Evolutionary conservation across 371 early-diverging fungal species (phyloP).

Genomic region (Mucor indicus): DNA sequence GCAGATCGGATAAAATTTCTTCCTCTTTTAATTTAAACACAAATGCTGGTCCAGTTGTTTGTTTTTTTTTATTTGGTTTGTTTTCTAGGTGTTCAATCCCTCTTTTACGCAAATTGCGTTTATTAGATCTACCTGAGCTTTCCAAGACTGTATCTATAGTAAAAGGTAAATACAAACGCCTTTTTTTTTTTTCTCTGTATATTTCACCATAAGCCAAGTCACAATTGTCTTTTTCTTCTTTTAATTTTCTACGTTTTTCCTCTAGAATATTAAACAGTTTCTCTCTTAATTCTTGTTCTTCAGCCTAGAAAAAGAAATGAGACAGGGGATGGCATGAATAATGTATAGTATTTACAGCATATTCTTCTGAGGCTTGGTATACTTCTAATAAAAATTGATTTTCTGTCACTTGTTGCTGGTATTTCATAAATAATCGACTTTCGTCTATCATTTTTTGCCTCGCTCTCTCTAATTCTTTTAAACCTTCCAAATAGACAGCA

Average conservation of each 20-base stretch:
- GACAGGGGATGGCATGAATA: too few species aligned
- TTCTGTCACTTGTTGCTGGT: constrained; percentile 67
- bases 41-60: constrained; percentile 37
- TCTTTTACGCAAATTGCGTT: constrained; percentile 42
- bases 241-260: constrained; percentile 70
- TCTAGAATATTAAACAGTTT: constrained; percentile 73
- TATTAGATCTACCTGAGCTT: constrained; percentile 31
- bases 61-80: constrained; percentile 42
- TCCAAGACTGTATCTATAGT: constrained; percentile 37
- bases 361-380: constrained; percentile 56
- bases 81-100: constrained; percentile 35
- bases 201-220: constrained; percentile 68
- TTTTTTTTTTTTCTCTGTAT: too few species aligned
- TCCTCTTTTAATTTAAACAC: constrained; percentile 42
- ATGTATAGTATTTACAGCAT: constrained; percentile 38
- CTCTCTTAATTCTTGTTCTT: constrained; percentile 69
- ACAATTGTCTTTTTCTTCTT: constrained; percentile 83
- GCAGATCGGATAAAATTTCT: constrained; percentile 35
- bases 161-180: too few species aligned
- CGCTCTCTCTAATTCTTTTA: constrained; percentile 54
- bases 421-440: constrained; percentile 62
- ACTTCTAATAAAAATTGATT: constrained; percentile 58
- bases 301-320: constrained; percentile 43
- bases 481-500: constrained; percentile 61
- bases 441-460: constrained; percentile 54